Base-by-base conservation (phyloP, 2,329 filamentous ascomycete genomes). In the Chaetomium globosum region DNA sequence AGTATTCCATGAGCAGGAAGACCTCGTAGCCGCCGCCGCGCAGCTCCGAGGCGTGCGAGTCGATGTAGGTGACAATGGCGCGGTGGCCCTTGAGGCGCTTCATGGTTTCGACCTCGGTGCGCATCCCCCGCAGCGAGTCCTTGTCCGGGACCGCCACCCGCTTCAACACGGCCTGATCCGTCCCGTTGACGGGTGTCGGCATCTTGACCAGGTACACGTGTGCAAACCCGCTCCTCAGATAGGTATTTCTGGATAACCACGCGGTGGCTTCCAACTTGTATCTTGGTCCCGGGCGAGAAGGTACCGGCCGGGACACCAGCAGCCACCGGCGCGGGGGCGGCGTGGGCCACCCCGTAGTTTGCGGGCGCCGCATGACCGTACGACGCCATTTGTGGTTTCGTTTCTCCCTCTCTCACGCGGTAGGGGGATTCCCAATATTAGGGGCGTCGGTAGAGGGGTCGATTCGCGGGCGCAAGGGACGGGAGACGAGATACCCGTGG, bases 41-140 rank as follows among this genome's bases (percentile, higher is more conserved):
- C 72, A 98, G 82, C 79, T 98, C 93, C 19, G 93, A 97, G 46
- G 95, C 95, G 79, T 99, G 95, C 70, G 94, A 98, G 81, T 99
- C 95, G 77, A 98, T 93, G 80, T 99, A 99, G 65, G 90, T 97
- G 73, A 99, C 95, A 75, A 99, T 98, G 73, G 95, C 90, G 68
- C 89, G 88, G 83, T 98, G 95, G 64, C 95, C 95, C 82, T 97
- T 97, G 73, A 99, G 85, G 79, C 95, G 93, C 87, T 99, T 99
- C 95, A 99, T 99, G 16, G 95, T 99, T 81, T 99, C 95, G 72
- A 99, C 95, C 83, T 99, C 95, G 71, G 89, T 98, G 77, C 95
- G 89, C 95, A 99, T 98, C 78, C 91, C 93, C 68, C 92, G 91
- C 79, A 99, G 83, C 65, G 94, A 87, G 70, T 96, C 91, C 83